phyloP scores from a whole-genome alignment of 75 land plant species.

The Chamaecyparis obtusa region DNA sequence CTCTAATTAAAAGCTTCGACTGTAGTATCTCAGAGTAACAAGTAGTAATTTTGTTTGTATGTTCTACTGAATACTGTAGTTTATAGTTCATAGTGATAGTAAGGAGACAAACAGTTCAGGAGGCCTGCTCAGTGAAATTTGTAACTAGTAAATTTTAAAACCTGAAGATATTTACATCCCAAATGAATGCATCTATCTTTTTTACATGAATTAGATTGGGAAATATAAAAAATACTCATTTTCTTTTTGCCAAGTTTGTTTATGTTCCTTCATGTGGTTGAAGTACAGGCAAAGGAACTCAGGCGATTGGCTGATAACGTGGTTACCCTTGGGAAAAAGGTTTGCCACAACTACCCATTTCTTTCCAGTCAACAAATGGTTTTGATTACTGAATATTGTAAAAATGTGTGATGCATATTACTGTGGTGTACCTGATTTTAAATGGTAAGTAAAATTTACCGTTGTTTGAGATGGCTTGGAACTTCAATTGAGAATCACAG shows the following conservation, averaged over 20 bases:
- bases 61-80: neutral
- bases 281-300: slow-evolving; percentile 84
- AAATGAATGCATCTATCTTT: neutral
- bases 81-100: neutral
- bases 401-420: neutral
- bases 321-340: slow-evolving; percentile 93
- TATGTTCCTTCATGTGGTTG: neutral
- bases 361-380: neutral
- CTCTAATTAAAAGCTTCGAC: neutral
- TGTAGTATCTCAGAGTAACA: neutral
- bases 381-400: neutral
- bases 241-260: neutral
- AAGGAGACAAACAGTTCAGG: neutral
- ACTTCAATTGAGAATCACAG: neutral
- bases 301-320: slow-evolving; percentile 84
- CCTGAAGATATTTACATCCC: neutral
- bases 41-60: neutral
- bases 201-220: neutral
- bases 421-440: neutral
- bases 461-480: neutral
- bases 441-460: neutral
- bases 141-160: neutral
- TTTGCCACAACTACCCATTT: slow-evolving; percentile 12
- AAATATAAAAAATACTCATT: neutral
- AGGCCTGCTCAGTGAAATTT: neutral